These are phyloP conservation scores for Colletotrichum tropicicola DNA, from an alignment of 2,329 filamentous ascomycete genomes.

Conservation along the genomic window DNA sequence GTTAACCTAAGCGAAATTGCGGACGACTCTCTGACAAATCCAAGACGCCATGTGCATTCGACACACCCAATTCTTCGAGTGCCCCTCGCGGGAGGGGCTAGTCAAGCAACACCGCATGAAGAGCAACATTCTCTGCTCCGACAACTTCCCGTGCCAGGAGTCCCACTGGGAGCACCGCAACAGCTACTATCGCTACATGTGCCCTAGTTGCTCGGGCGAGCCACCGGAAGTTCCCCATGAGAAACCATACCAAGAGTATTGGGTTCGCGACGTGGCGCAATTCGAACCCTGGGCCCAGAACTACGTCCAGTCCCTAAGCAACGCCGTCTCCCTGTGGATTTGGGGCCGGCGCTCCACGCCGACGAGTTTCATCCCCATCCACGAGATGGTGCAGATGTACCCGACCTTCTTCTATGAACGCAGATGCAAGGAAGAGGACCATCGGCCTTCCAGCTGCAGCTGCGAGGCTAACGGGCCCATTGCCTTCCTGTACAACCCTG, in stretches of 20 bases:
- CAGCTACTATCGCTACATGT: slow-evolving; percentile 21
- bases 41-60: slow-evolving; percentile 19
- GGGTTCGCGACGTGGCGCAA: slow-evolving; percentile 10
- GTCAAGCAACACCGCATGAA: slow-evolving; percentile 5
- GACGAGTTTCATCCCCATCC: neutral
- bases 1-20: too few species aligned
- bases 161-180: slow-evolving; percentile 17
- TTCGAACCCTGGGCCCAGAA: slow-evolving; percentile 17
- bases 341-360: neutral
- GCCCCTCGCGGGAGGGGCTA: slow-evolving; percentile 1
- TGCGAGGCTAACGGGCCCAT: slow-evolving; percentile 27
- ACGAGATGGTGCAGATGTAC: neutral
- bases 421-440: slow-evolving; percentile 27
- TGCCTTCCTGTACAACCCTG: slow-evolving; percentile 27
- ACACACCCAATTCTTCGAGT: slow-evolving; percentile 17
- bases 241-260: slow-evolving; percentile 9
- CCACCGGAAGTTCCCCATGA: slow-evolving; percentile 13
- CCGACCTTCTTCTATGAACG: slow-evolving; percentile 21
- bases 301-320: slow-evolving; percentile 6
- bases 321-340: slow-evolving; percentile 6
- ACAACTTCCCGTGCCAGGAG: slow-evolving; percentile 16
- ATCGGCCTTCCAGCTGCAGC: slow-evolving; percentile 6
- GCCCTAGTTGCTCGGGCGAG: slow-evolving; percentile 27
- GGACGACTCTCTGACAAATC: neutral
- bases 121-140: slow-evolving; percentile 26